Percentiles rank a stretch among this genome's conserved stretches.
phyloP scores from a whole-genome alignment of 805 yeast genomes.

The Phaffomyces opuntiae region DNA sequence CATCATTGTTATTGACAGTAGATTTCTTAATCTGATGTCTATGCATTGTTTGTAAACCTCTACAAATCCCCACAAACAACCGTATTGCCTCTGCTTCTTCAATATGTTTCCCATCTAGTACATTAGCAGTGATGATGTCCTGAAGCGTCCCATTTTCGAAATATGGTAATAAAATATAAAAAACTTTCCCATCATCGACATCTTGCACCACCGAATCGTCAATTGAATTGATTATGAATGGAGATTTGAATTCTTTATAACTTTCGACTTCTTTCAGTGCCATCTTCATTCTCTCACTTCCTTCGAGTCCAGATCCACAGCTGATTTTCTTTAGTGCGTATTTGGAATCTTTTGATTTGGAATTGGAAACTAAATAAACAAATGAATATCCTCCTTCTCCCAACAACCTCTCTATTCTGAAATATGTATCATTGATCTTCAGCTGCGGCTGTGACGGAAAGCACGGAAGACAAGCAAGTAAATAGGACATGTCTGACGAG shows the following conservation, averaged over 20 bases:
- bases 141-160: slow-evolving; percentile 70
- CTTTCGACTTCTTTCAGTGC: slow-evolving; percentile 76
- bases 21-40: slow-evolving; percentile 14
- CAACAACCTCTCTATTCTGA: slow-evolving; percentile 59
- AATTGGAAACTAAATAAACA: slow-evolving; percentile 65
- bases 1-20: slow-evolving; percentile 5
- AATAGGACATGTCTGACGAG: background rate
- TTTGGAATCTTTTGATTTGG: slow-evolving; percentile 30
- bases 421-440: slow-evolving; percentile 52
- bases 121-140: slow-evolving; percentile 63
- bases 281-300: slow-evolving; percentile 62
- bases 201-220: slow-evolving; percentile 72
- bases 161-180: slow-evolving; percentile 75
- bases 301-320: slow-evolving; percentile 58
- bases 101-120: slow-evolving; percentile 45
- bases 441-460: slow-evolving; percentile 46
- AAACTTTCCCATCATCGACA: slow-evolving; percentile 70
- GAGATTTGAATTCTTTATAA: slow-evolving; percentile 62
- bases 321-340: slow-evolving; percentile 82
- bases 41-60: slow-evolving; percentile 76
- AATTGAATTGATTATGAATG: slow-evolving; percentile 59
- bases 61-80: slow-evolving; percentile 59
- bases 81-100: slow-evolving; percentile 58
- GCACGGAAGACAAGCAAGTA: slow-evolving; percentile 4
- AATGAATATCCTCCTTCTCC: slow-evolving; percentile 91